Conservation (phyloP, 345 rosid genomes). For the Turritis glabra region DNA sequence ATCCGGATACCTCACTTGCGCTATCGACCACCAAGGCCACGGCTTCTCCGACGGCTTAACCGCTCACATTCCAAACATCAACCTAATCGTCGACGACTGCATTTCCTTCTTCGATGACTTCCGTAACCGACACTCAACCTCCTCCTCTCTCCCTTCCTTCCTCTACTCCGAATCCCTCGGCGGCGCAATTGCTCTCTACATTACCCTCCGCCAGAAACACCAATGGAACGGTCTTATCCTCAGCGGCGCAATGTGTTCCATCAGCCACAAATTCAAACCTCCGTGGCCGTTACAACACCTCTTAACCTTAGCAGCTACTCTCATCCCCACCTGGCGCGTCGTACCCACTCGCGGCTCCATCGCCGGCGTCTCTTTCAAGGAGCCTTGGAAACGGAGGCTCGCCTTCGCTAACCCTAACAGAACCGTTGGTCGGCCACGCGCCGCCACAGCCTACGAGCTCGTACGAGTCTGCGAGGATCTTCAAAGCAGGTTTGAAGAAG, state of each 20-base stretch:
- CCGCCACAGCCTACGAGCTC: conserved; percentile 85
- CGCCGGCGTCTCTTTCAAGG: conserved; percentile 71
- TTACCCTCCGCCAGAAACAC: conserved; percentile 67
- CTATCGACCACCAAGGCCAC: conserved; percentile 97
- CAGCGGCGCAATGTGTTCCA: conserved; percentile 95
- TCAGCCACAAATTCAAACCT: conserved; percentile 85
- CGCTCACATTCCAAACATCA: conserved; percentile 71
- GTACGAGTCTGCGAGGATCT: conserved; percentile 70
- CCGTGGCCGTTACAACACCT: conserved; percentile 93
- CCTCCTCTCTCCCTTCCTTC: conserved; percentile 63
- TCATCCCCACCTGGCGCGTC: conserved; percentile 89
- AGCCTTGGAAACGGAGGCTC: conserved; percentile 74
- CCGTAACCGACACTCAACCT: conserved; percentile 48
- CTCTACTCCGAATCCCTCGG: conserved; percentile 90
- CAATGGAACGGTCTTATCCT: conserved; percentile 80
- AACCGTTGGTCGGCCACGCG: conserved; percentile 62
- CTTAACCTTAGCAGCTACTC: conserved; percentile 52
- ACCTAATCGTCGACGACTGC: conserved; percentile 83
- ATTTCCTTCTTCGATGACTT: conserved; percentile 60
- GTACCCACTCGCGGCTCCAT: conserved; percentile 82
- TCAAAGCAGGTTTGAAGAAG: conserved; percentile 79
- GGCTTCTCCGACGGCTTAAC: conserved; percentile 85
- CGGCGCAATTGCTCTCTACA: conserved; percentile 81
- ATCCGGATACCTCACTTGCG: conserved; percentile 76
- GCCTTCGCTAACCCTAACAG: conserved; percentile 71